Evolutionary conservation across 1,284 basidiomycete species (phyloP), one percentile per base, ranked within the genome.

Genomic region (Sutorius eximius): DNA sequence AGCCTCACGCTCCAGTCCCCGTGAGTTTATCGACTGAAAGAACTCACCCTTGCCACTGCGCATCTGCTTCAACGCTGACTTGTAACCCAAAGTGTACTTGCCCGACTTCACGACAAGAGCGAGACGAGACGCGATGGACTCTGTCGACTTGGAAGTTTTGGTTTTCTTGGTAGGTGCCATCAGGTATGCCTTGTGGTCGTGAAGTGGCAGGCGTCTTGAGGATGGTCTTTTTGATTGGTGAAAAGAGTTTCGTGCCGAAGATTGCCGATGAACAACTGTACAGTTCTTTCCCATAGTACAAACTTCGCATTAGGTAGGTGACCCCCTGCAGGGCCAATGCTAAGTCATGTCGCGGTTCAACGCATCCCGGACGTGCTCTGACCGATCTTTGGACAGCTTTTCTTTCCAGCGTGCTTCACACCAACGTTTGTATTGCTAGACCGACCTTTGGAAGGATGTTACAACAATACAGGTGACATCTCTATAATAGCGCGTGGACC

Each of bases 81-180:
- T 97, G 88, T 97, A 96, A 59, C 95, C 95, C 63, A 97, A 82
- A 55, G 83, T 82, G 85, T 91, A 96, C 77, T 95, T 91, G 62
- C 88, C 89, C 65, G 95, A 98, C 86, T 99, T 98, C 77, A 98
- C 95, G 72, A 98, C 95, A 69, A 99, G 93, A 62, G 94, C 91
- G 62, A 99, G 91, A 73, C 91, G 89, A 68, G 95, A 86, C 72
- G 95, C 86, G 81, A 99, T 97, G 72, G 91, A 95, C 83, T 98
- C 96, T 69, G 86, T 89, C 68, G 85, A 86, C 80, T 95, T 95
- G 70, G 90, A 71, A 47, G 93, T 82, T 82, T 97, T 98, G 73
- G 89, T 89, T 82, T 97, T 95, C 78, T 95, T 95, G 66, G 87
- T 85, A 68, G 93, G 91, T 70, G 93, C 93, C 93, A 95, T 96